A percentile compares a stretch with the other conserved stretches of the same genome.
Conservation (phyloP, 1,284 basidiomycete species). For the Cutaneotrichosporon spelunceum region DNA sequence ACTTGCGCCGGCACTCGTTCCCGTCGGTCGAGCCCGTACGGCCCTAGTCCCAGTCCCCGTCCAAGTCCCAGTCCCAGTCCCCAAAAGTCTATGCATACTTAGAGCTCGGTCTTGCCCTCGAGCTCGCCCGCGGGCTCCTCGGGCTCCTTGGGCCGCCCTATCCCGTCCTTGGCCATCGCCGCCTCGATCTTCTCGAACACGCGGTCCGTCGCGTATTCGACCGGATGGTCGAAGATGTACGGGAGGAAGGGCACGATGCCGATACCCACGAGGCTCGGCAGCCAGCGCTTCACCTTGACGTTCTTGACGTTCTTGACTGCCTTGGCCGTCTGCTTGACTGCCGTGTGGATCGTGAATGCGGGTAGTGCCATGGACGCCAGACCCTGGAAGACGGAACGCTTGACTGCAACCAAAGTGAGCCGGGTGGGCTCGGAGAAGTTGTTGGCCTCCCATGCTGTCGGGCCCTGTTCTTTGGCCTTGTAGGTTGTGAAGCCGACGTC, state of each 20-base stretch:
- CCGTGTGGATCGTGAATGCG: slow-evolving; percentile 70
- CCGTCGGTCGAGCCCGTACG: not conserved
- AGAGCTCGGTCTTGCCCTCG: not conserved
- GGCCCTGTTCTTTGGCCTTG: slow-evolving; percentile 72
- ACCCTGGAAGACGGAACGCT: slow-evolving; percentile 81
- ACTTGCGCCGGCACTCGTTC: not conserved
- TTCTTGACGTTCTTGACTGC: slow-evolving; percentile 14
- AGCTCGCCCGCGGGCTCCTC: too few relatives aligned
- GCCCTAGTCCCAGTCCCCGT: not conserved
- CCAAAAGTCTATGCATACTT: slow-evolving; percentile 4
- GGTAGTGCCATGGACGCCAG: slow-evolving; percentile 55
- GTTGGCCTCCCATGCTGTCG: slow-evolving; percentile 67
- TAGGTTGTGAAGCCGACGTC: slow-evolving; percentile 91
- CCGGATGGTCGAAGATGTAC: slow-evolving; percentile 73
- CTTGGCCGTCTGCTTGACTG: slow-evolving; percentile 70
- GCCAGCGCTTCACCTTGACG: slow-evolving; percentile 66
- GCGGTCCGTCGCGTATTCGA: slow-evolving; percentile 54
- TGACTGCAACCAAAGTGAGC: slow-evolving; percentile 66
- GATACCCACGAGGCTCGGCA: slow-evolving; percentile 62
- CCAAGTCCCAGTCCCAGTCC: too few relatives aligned
- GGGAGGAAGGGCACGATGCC: slow-evolving; percentile 75
- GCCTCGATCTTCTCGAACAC: slow-evolving; percentile 55
- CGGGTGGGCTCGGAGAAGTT: slow-evolving; percentile 74
- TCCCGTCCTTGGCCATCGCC: slow-evolving; percentile 30
- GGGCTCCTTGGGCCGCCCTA: not conserved